A percentile compares a stretch with the other conserved stretches of the same genome.
These are phyloP conservation scores for Furcasterigmium furcatum DNA, from an alignment of 2,329 filamentous ascomycete species.

Conservation along the genomic window DNA sequence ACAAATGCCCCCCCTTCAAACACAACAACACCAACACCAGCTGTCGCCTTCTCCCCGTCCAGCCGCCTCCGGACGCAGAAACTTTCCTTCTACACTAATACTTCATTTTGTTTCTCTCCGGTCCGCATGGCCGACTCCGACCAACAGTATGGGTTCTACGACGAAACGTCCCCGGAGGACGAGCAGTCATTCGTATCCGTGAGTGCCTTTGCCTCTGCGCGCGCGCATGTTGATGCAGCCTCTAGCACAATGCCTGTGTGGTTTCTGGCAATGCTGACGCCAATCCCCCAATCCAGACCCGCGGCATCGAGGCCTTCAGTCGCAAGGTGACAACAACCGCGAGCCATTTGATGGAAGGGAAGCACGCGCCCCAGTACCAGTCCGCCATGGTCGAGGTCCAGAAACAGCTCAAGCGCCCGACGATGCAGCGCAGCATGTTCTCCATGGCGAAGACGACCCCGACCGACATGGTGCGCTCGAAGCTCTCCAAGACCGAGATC, in stretches of 20 bases:
- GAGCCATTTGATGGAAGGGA: conserved; percentile 75
- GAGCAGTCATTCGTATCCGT: conserved; percentile 43
- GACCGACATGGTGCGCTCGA: conserved; percentile 89
- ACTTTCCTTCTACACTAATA: no score
- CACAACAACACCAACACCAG: no score
- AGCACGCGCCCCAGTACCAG: conserved; percentile 65
- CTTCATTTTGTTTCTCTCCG: no score
- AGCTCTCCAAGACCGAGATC: conserved; percentile 86
- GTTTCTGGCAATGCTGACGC: not conserved
- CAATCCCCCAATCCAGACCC: conserved; percentile 52
- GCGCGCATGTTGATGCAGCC: not conserved
- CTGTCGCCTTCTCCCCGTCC: no score
- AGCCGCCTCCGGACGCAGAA: no score
- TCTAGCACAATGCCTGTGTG: not conserved
- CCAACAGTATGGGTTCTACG: conserved; percentile 41
- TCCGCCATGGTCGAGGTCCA: conserved; percentile 86
- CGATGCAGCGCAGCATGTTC: conserved; percentile 85
- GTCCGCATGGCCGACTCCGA: conserved; percentile 37
- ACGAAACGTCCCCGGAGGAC: conserved; percentile 41
- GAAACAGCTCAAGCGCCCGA: conserved; percentile 80
- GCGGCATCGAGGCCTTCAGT: conserved; percentile 87
- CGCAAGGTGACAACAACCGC: conserved; percentile 94
- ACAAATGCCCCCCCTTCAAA: no score
- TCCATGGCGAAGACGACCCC: conserved; percentile 87
- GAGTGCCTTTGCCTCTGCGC: conserved; percentile 14